Percentiles rank a stretch among this genome's conserved stretches.
Evolutionary conservation across 495 filamentous ascomycete species (phyloP).

Genomic region (Cairneyella variabilis): DNA sequence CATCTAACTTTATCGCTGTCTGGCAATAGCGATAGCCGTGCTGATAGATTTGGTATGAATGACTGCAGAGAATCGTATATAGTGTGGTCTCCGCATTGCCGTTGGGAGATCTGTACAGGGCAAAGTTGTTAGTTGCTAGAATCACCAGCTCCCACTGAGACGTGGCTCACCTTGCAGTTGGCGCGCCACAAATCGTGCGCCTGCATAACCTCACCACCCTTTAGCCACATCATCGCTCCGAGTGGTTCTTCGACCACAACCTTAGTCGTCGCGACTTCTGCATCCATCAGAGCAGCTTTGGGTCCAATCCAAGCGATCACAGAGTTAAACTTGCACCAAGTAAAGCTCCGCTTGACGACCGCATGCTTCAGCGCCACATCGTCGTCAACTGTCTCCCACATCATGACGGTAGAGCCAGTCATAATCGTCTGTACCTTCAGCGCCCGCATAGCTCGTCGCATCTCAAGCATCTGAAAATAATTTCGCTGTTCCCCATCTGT

Average conservation of each 20-base stretch:
- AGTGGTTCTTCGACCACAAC: constrained; percentile 40
- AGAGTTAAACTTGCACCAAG: constrained; percentile 54
- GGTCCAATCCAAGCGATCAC: constrained; percentile 46
- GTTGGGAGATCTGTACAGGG: too few species aligned
- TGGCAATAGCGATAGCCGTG: too few species aligned
- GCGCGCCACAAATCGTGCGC: constrained; percentile 48
- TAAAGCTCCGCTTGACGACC: constrained; percentile 45
- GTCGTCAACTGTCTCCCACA: constrained; percentile 55
- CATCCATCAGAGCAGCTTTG: constrained; percentile 39
- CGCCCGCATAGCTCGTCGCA: constrained; percentile 43
- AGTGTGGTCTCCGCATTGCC: too few species aligned
- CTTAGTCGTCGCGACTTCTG: constrained; percentile 32
- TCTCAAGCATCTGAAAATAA: constrained; percentile 38
- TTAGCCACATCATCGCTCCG: constrained; percentile 54
- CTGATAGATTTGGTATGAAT: too few species aligned
- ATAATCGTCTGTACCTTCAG: constrained; percentile 47
- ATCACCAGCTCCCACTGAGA: too few species aligned
- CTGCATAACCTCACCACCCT: constrained; percentile 45
- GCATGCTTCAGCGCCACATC: constrained; percentile 46
- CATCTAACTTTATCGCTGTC: too few species aligned
- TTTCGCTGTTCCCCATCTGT: constrained; percentile 40
- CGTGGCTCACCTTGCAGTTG: too few species aligned
- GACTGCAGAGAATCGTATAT: too few species aligned
- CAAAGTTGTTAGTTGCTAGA: too few species aligned
- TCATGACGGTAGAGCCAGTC: constrained; percentile 37